Evolutionary conservation across 2,329 filamentous ascomycete genomes (phyloP).

Genomic region (Westerdykella aurantiaca): DNA sequence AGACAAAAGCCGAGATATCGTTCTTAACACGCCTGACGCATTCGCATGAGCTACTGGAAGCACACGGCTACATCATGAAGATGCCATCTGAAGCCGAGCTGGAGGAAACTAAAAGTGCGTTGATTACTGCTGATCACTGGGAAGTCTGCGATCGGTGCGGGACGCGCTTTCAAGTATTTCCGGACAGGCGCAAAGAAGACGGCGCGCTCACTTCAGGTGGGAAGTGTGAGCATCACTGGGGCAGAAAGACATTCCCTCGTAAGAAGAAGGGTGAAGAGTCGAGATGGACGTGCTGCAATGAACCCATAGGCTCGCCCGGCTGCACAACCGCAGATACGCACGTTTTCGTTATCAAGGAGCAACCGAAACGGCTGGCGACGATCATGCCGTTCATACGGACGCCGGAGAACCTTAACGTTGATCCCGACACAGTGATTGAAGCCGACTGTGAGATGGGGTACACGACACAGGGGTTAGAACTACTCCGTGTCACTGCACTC

Average conservation of each 20-base stretch:
- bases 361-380: conserved; percentile 62
- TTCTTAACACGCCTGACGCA: conserved; percentile 51
- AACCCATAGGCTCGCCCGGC: conserved; percentile 68
- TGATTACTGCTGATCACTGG: conserved; percentile 65
- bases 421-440: conserved; percentile 57
- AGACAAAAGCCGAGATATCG: conserved; percentile 55
- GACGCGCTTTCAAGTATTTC: conserved; percentile 85
- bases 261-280: conserved; percentile 53
- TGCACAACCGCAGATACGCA: conserved; percentile 68
- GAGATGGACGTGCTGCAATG: conserved; percentile 72
- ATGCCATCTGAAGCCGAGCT: conserved; percentile 64
- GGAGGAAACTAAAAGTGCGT: conserved; percentile 57
- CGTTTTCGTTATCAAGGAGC: conserved; percentile 43
- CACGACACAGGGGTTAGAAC: conserved; percentile 78
- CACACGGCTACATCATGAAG: conserved; percentile 68
- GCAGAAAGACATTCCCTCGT: conserved; percentile 54
- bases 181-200: conserved; percentile 67
- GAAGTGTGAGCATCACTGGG: conserved; percentile 74
- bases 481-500: conserved; percentile 83
- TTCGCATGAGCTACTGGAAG: conserved; percentile 56
- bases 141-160: conserved; percentile 86
- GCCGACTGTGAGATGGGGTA: conserved; percentile 99
- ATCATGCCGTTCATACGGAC: conserved; percentile 77
- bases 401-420: conserved; percentile 53
- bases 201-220: conserved; percentile 76